Base-by-base conservation (phyloP, 208 protist species). In the Crithidia brevicula region DNA sequence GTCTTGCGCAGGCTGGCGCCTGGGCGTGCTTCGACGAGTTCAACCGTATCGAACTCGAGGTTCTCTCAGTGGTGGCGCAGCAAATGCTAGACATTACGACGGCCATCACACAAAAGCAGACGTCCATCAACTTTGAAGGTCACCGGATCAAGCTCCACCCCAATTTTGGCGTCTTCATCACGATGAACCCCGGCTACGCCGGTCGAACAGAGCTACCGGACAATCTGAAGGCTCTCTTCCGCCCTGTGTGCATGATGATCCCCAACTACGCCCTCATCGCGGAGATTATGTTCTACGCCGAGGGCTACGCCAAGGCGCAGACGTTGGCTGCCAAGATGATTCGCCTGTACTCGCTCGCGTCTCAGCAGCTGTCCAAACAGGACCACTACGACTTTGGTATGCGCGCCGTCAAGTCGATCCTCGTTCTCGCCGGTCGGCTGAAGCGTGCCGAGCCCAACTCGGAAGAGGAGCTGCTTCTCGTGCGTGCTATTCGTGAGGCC, bases 21-120 rank as follows among this genome's bases (percentile, higher is more conserved):
- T 99, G 97, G 97, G 93, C 96, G 18, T 99, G 98, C 86, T 99
- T 99, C 81, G 98, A 99, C 86, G 98, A 99, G 85, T 99, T 99
- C 89, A 99, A 99, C 82, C 93, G 98, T 74, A 99, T 99, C 82
- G 96, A 99, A 52, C 91, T 99, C n/a, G 97, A 98, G 77, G 96
- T 98, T 65, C 88, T 98, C 49, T 98, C 97, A 23, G 98, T 99
- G 16, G 91, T 99, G 56, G 97, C 97, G 23, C 93, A 98, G 80
- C 97, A 99, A 75, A 97, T 98, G 86, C 92, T 98, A 30, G 86
- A 94, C 34, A 97, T 98, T 53, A 96, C 93, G 30, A 97, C 94
- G 28, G 93, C 92, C 45, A 91, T 98, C 46, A 74, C 85, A 11
- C 81, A 86, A 57, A 79, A 83, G 49, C 76, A 91, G 61, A 67